Percentiles rank a stretch among this genome's conserved stretches.
These are phyloP conservation scores for Chaetomium cochliodes DNA, from an alignment of 495 filamentous ascomycete species.

Conservation along the genomic window DNA sequence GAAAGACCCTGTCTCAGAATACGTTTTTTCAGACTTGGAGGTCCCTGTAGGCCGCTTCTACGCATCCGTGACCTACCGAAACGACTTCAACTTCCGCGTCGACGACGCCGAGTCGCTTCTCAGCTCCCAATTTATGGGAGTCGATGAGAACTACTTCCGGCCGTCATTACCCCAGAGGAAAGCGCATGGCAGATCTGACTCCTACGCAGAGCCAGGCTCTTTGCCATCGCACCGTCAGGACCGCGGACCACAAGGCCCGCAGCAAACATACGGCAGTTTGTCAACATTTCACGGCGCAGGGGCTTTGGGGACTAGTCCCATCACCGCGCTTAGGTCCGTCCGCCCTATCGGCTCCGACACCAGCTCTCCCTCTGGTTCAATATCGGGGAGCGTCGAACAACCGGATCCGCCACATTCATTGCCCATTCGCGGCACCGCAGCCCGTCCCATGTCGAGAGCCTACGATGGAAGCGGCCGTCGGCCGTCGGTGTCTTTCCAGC, in stretches of 20 bases:
- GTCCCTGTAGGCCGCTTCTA: slow-evolving; percentile 83
- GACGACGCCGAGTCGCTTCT: slow-evolving; percentile 87
- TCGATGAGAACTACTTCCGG: slow-evolving; percentile 82
- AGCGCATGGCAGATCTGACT: slow-evolving; percentile 38
- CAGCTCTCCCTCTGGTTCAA: slow-evolving; percentile 62
- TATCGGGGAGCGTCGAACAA: slow-evolving; percentile 52
- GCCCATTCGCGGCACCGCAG: slow-evolving; percentile 39
- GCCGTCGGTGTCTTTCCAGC: slow-evolving; percentile 86
- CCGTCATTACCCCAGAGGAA: slow-evolving; percentile 57
- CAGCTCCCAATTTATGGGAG: slow-evolving; percentile 86
- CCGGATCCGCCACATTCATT: slow-evolving; percentile 45
- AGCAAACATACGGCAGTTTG: slow-evolving; percentile 86
- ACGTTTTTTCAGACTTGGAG: slow-evolving; percentile 74
- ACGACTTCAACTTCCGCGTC: slow-evolving; percentile 83
- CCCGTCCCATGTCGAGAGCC: slow-evolving; percentile 49
- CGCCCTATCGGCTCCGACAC: slow-evolving; percentile 55
- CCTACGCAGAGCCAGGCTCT: slow-evolving; percentile 66
- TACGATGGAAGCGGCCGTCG: slow-evolving; percentile 47
- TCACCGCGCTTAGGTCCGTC: slow-evolving; percentile 76
- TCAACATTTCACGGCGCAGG: slow-evolving; percentile 89
- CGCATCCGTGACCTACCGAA: slow-evolving; percentile 78
- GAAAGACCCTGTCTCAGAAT: slow-evolving; percentile 67
- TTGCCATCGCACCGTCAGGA: slow-evolving; percentile 56
- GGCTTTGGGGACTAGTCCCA: slow-evolving; percentile 74
- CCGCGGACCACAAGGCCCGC: slow-evolving; percentile 58